phyloP scores from a whole-genome alignment of 1,284 basidiomycete genomes.

The Rhizoctonia solani region DNA sequence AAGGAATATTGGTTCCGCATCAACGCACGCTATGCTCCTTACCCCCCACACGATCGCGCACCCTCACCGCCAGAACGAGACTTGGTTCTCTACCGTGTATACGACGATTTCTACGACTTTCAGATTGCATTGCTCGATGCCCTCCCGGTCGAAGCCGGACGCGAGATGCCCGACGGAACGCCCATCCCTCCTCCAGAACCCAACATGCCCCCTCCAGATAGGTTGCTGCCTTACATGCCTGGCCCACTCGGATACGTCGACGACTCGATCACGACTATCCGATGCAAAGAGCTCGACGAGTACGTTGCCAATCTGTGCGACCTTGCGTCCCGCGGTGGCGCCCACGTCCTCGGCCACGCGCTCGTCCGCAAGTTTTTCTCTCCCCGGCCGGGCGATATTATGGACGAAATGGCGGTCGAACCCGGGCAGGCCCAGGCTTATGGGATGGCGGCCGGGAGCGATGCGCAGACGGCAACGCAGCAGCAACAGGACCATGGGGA shows the following conservation, averaged over 20 bases:
- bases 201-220: slow-evolving; percentile 49
- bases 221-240: slow-evolving; percentile 95
- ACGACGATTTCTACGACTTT: slow-evolving; percentile 99
- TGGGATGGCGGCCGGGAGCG: slow-evolving; percentile 14
- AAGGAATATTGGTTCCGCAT: slow-evolving; percentile 98
- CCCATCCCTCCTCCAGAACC: slow-evolving; percentile 44
- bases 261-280: slow-evolving; percentile 79
- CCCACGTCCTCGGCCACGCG: slow-evolving; percentile 80
- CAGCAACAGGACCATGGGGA: too few species aligned
- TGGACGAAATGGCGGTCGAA: slow-evolving; percentile 61
- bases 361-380: slow-evolving; percentile 86
- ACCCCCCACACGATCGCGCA: slow-evolving; percentile 53
- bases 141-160: slow-evolving; percentile 89
- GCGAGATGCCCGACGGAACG: slow-evolving; percentile 52
- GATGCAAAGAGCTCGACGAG: slow-evolving; percentile 83
- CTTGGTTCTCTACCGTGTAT: slow-evolving; percentile 90
- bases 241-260: slow-evolving; percentile 87
- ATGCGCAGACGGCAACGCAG: slow-evolving; percentile 10
- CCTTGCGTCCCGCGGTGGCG: slow-evolving; percentile 64
- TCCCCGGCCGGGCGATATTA: slow-evolving; percentile 85
- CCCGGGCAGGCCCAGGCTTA: neutral
- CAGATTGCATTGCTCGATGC: slow-evolving; percentile 85
- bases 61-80: slow-evolving; percentile 70
- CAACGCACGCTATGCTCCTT: slow-evolving; percentile 83
- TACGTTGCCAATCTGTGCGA: slow-evolving; percentile 83